Evolutionary conservation across 2,329 filamentous ascomycete genomes (phyloP), one percentile per base, ranked within the genome.

Genomic region (Elsinoe perseae): DNA sequence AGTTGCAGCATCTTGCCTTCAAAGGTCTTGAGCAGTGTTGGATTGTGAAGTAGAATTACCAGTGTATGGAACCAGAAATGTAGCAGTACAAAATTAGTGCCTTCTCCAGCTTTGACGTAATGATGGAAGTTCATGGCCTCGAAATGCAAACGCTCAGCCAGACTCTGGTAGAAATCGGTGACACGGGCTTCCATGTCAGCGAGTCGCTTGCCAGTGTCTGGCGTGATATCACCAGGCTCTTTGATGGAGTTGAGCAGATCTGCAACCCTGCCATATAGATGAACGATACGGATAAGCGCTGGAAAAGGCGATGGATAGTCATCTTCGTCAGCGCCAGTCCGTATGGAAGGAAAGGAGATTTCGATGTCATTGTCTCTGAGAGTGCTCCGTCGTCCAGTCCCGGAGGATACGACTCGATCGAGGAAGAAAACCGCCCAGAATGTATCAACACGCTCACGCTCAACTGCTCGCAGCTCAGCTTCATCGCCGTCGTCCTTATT

Each of bases 341-440:
- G 75, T 46, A 81, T 68, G 4, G 77, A 73, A 2, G 80, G 80
- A 44, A 95, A 86, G 1, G 81, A 80, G 5, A 95, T 77, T 67
- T 95, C 90, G 61, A 92, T 91, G 62, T 95, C 89, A 59, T 88
- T 85, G 65, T 95, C 88, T 50, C 86, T 83, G 27, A 95, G 77
- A 0, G 89, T 95, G 9, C 92, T 89, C 0, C 89, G 86, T 14
- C 89, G 79, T 8, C 90, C 90, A 0, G 89, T 93, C 0, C 89
- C 89, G 0, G 87, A 92, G 0, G 89, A 95, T 23, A 95, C 92
- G 59, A 92, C 85, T 18, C 89, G 80, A 64, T 95, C 89, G 1
- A 95, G 79, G 61, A 95, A 85, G 68, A 95, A 95, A 9, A 95
- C 86, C 3, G 88, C 85, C 89, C 89, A 95, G 62, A 95, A 90